These are phyloP conservation scores for Macrophomina pseudophaseolina DNA, from an alignment of 2,329 filamentous ascomycete species.

Conservation along the genomic window DNA sequence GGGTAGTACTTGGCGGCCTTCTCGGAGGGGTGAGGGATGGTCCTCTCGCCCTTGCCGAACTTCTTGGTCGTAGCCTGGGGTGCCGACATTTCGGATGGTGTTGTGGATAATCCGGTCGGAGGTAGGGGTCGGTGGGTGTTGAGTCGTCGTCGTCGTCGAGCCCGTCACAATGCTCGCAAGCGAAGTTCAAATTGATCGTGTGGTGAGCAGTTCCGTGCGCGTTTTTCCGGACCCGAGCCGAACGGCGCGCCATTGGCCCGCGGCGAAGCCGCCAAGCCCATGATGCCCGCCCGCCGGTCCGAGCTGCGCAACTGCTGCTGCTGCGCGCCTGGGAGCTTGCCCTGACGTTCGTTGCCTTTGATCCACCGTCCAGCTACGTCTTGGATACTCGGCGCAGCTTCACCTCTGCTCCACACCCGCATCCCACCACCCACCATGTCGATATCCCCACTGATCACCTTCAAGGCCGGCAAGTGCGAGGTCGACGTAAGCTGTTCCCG, in stretches of 20 bases:
- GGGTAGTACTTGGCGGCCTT: slow-evolving; percentile 99
- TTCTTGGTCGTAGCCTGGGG: slow-evolving; percentile 74
- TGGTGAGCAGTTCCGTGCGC: slow-evolving; percentile 16
- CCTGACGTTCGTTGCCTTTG: slow-evolving; percentile 27
- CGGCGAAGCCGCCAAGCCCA: slow-evolving; percentile 22
- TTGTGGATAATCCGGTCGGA: slow-evolving; percentile 23
- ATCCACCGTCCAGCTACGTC: slow-evolving; percentile 20
- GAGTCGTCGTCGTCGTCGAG: slow-evolving; percentile 28
- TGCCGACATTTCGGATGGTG: slow-evolving; percentile 71
- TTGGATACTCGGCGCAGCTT: slow-evolving; percentile 6
- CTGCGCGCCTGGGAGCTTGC: slow-evolving; percentile 11
- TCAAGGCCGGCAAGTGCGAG: slow-evolving; percentile 92
- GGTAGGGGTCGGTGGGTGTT: slow-evolving; percentile 27
- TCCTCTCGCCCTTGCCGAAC: slow-evolving; percentile 96
- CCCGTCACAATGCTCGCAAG: slow-evolving; percentile 20
- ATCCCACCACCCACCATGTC: slow-evolving; percentile 65
- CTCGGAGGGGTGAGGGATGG: slow-evolving; percentile 82
- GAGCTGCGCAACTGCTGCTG: slow-evolving; percentile 4
- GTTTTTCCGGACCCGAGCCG: slow-evolving; percentile 24
- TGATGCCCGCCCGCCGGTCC: neutral
- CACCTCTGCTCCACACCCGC: slow-evolving; percentile 25
- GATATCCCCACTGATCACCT: slow-evolving; percentile 84
- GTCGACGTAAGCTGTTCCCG: slow-evolving; percentile 67
- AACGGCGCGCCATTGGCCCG: slow-evolving; percentile 12
- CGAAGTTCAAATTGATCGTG: slow-evolving; percentile 26